Conservation (phyloP, 1,139 yeast species). For the Magnusiomyces starmeri region DNA sequence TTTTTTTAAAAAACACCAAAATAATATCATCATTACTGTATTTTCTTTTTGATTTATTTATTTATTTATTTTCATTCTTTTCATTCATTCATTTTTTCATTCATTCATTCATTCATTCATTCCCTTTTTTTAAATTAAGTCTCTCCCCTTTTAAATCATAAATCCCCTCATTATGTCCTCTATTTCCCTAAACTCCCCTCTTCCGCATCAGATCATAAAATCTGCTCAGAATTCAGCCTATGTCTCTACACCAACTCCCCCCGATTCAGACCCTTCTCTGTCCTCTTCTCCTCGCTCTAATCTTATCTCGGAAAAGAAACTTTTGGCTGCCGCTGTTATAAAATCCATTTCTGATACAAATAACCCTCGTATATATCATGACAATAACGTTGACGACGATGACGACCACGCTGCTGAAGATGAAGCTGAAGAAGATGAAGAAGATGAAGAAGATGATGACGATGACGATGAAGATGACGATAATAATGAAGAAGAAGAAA, state of each 20-base stretch:
- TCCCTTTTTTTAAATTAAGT: background rate
- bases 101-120: background rate
- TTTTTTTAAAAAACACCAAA: background rate
- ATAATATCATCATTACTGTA: background rate
- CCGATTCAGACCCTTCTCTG: conserved; percentile 1
- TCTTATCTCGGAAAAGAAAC: background rate
- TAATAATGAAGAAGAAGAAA: too few relatives aligned
- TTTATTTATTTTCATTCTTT: background rate
- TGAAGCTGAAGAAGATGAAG: too few relatives aligned
- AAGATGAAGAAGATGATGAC: too few relatives aligned
- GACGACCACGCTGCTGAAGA: too few relatives aligned
- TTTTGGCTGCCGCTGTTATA: background rate
- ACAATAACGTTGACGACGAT: too few relatives aligned
- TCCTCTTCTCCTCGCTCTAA: background rate
- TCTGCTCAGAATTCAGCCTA: background rate
- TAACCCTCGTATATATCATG: background rate
- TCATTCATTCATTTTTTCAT: background rate
- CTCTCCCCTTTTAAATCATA: background rate
- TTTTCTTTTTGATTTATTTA: background rate
- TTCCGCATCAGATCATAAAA: background rate
- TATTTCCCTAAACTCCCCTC: background rate
- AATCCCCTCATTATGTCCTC: background rate
- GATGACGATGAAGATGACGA: too few relatives aligned
- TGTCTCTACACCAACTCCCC: background rate
- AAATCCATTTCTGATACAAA: background rate